A percentile compares a stretch with the other conserved stretches of the same genome.
phyloP scores from a whole-genome alignment of 257 asterid species.

The Echites panduratus region DNA sequence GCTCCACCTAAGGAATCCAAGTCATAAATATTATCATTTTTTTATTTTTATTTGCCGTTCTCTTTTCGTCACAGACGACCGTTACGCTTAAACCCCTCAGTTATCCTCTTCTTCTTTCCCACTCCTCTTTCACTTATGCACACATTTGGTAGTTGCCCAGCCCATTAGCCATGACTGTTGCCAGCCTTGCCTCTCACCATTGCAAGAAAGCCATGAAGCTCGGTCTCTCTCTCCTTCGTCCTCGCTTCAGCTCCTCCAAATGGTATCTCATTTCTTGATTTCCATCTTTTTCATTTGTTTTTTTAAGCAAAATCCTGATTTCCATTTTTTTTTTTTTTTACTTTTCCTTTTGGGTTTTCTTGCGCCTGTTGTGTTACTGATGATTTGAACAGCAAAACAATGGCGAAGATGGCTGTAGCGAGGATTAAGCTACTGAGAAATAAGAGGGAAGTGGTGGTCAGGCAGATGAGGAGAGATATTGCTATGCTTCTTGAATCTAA shows the following conservation, averaged over 20 bases:
- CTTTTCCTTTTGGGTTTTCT: background rate
- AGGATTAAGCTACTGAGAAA: constrained; percentile 91
- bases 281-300: background rate
- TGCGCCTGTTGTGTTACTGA: constrained; percentile 7
- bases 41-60: constrained; percentile 8
- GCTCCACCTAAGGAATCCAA: constrained; percentile 27
- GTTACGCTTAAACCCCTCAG: constrained; percentile 31
- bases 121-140: background rate
- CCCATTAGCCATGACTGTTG: constrained; percentile 33
- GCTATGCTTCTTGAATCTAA: constrained; percentile 85
- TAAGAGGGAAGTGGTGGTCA: constrained; percentile 85
- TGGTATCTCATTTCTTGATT: constrained; percentile 13
- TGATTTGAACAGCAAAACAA: constrained; percentile 55
- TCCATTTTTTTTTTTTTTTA: background rate
- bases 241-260: constrained; percentile 76
- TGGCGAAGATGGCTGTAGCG: constrained; percentile 97
- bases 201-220: constrained; percentile 67
- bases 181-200: constrained; percentile 39
- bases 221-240: constrained; percentile 49
- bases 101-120: constrained; percentile 7
- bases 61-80: constrained; percentile 40
- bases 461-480: constrained; percentile 95
- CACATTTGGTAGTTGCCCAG: background rate
- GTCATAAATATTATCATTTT: constrained; percentile 21
- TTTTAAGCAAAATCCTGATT: background rate